Evolutionary conservation across 2,329 filamentous ascomycete genomes (phyloP).

Genomic region (Fusarium xyrophilum): DNA sequence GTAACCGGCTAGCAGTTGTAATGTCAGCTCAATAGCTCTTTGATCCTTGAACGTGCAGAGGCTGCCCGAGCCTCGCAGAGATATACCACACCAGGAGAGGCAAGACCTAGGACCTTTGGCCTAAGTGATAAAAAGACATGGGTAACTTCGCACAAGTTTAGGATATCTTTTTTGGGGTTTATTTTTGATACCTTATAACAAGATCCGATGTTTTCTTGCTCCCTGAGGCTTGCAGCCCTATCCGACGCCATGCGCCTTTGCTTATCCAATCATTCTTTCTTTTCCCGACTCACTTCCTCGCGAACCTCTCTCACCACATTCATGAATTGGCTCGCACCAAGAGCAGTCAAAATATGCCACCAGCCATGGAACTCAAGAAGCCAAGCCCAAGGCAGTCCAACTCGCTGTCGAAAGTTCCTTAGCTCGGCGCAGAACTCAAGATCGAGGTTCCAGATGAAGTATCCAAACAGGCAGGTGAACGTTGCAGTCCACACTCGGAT

Average conservation of each 20-base stretch:
- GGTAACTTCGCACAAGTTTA: not conserved
- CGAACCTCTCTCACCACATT: slow-evolving; percentile 41
- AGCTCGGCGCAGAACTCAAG: slow-evolving; percentile 59
- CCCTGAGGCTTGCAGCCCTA: not conserved
- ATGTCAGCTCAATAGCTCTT: not conserved
- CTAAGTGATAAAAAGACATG: too few species aligned
- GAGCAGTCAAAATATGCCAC: slow-evolving; percentile 68
- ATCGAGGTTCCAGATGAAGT: slow-evolving; percentile 64
- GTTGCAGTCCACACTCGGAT: slow-evolving; percentile 42
- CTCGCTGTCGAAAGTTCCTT: slow-evolving; percentile 49
- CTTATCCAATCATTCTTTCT: slow-evolving; percentile 16
- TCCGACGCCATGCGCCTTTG: not conserved
- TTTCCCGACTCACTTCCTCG: slow-evolving; percentile 29
- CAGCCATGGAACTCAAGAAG: slow-evolving; percentile 67
- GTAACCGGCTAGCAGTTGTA: not conserved
- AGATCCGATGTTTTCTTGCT: not conserved
- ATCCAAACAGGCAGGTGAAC: slow-evolving; percentile 52
- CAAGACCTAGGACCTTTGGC: not conserved
- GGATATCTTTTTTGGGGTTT: not conserved
- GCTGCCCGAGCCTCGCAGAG: not conserved
- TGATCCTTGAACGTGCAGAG: not conserved
- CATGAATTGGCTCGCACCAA: slow-evolving; percentile 57
- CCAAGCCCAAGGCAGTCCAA: slow-evolving; percentile 64
- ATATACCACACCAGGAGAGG: not conserved
- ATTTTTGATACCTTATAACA: not conserved